phyloP scores from a whole-genome alignment of 768 basidiomycete species.

The Suillus subaureus region DNA sequence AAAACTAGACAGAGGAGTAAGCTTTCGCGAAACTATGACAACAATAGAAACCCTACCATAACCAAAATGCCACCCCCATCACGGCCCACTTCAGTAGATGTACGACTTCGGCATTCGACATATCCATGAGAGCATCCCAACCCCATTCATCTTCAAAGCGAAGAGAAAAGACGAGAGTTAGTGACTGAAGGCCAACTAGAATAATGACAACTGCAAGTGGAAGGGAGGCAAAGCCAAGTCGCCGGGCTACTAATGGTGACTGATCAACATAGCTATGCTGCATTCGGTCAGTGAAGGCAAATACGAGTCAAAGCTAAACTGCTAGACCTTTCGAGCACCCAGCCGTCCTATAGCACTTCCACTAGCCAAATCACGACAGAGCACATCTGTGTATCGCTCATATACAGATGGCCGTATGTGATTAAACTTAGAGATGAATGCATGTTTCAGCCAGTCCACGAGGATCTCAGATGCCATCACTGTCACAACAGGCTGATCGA shows the following conservation, averaged over 20 bases:
- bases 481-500: constrained; percentile 79
- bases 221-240: constrained; percentile 91
- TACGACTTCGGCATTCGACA: constrained; percentile 50
- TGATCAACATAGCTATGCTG: constrained; percentile 94
- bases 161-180: constrained; percentile 60
- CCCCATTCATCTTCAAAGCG: constrained; percentile 43
- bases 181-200: constrained; percentile 74
- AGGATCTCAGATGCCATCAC: constrained; percentile 91
- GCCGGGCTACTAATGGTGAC: constrained; percentile 89
- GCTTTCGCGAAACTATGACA: background rate
- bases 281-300: constrained; percentile 10
- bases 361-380: constrained; percentile 90
- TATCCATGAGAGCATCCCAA: constrained; percentile 34
- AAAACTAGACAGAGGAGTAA: constrained; percentile 47
- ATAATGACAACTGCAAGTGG: constrained; percentile 86
- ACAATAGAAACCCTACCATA: constrained; percentile 63
- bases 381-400: constrained; percentile 91
- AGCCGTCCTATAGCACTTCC: constrained; percentile 71
- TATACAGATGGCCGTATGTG: constrained; percentile 96
- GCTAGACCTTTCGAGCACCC: constrained; percentile 66
- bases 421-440: constrained; percentile 99
- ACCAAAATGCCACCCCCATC: constrained; percentile 75
- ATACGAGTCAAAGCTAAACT: background rate
- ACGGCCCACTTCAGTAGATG: constrained; percentile 65
- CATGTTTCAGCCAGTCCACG: constrained; percentile 99